These are phyloP conservation scores for Suillus fuscotomentosus DNA, from an alignment of 768 basidiomycete species.

Conservation along the genomic window DNA sequence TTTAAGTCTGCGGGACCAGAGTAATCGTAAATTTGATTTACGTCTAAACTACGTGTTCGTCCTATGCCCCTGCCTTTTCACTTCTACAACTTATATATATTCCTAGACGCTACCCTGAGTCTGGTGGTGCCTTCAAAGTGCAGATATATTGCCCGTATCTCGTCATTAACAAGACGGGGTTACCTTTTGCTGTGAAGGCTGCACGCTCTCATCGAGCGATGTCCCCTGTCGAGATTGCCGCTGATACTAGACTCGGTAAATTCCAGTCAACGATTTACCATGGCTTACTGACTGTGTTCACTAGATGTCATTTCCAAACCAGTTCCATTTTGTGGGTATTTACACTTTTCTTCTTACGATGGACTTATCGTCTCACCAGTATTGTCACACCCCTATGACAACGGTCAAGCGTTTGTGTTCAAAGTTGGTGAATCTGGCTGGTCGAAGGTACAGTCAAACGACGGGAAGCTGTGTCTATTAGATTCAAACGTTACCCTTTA, in stretches of 20 bases:
- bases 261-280: slow-evolving; percentile 2
- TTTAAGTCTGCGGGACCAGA: slow-evolving; percentile 69
- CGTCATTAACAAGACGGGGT: slow-evolving; percentile 87
- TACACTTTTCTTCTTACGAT: slow-evolving; percentile 2
- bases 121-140: slow-evolving; percentile 94
- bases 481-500: slow-evolving; percentile 26
- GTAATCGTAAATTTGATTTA: slow-evolving; percentile 75
- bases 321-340: slow-evolving; percentile 75
- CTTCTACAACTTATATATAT: slow-evolving; percentile 10
- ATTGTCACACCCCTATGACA: slow-evolving; percentile 78
- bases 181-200: slow-evolving; percentile 76
- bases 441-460: slow-evolving; percentile 66
- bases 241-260: slow-evolving; percentile 66
- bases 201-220: slow-evolving; percentile 60
- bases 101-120: slow-evolving; percentile 71
- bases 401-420: slow-evolving; percentile 82
- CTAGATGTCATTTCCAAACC: slow-evolving; percentile 51
- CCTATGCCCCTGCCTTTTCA: background rate
- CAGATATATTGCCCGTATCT: slow-evolving; percentile 92
- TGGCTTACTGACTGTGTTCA: slow-evolving; percentile 5
- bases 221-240: slow-evolving; percentile 78
- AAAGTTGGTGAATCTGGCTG: slow-evolving; percentile 79
- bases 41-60: slow-evolving; percentile 88
- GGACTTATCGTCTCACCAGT: slow-evolving; percentile 45
- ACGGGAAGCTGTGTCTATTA: slow-evolving; percentile 2